Evolutionary conservation across 306 rosid species (phyloP), one percentile per base, ranked within the genome.

Genomic region (Elaeagnus macrophylla): DNA sequence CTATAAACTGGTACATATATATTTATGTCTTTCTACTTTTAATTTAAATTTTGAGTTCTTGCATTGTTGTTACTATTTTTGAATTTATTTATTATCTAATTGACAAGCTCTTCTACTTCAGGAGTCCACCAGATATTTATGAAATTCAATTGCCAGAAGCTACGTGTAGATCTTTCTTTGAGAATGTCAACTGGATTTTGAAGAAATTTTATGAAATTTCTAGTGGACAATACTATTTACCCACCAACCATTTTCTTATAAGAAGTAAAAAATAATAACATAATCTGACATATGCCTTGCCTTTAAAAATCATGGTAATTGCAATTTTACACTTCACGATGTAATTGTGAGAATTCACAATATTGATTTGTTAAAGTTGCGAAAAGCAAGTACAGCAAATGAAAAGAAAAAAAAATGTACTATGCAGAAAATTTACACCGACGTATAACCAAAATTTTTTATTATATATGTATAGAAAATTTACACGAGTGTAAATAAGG

Each of bases 331-430:
- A n/a, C n/a, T n/a, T n/a, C n/a, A n/a, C n/a, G n/a, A n/a, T n/a
- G n/a, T n/a, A n/a, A n/a, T n/a, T n/a, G n/a, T n/a, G n/a, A n/a
- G n/a, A n/a, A n/a, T n/a, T n/a, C n/a, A n/a, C n/a, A n/a, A n/a
- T n/a, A n/a, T n/a, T n/a, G n/a, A n/a, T n/a, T n/a, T n/a, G n/a
- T n/a, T n/a, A n/a, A n/a, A n/a, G n/a, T n/a, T n/a, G n/a, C n/a
- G n/a, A n/a, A n/a, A n/a, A n/a, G n/a, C n/a, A n/a, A n/a, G n/a
- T n/a, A n/a, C n/a, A n/a, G n/a, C n/a, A n/a, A n/a, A n/a, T n/a
- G 88, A 8, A 61, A 80, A 69, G 73, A 84, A 56, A 56, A 76
- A 6, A 74, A 44, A 67, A 65, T 67, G 64, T 72, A 82, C 59
- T 52, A 77, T 57, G 15, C 70, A 84, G 95, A 84, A 88, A 61